A percentile compares a stretch with the other conserved stretches of the same genome.
Conservation (phyloP, 1,284 basidiomycete species). For the Somion occarium region DNA sequence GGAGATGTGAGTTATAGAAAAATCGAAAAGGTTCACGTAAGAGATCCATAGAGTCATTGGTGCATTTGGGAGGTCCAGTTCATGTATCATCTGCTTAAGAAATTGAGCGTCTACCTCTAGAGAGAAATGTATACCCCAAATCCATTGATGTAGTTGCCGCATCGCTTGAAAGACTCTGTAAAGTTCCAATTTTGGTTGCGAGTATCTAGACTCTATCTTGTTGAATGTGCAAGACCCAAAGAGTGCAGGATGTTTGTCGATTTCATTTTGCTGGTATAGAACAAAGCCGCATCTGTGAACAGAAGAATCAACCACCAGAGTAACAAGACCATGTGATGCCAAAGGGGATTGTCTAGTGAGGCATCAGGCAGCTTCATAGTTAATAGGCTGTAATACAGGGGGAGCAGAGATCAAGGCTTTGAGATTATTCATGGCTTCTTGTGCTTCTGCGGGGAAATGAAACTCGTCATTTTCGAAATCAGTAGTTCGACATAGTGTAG, state of each 20-base stretch:
- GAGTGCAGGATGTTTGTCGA: constrained; percentile 19
- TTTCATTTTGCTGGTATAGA: constrained; percentile 24
- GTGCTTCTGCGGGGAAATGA: constrained; percentile 14
- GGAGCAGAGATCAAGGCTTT: constrained; percentile 21
- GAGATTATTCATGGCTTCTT: constrained; percentile 22
- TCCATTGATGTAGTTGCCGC: constrained; percentile 24
- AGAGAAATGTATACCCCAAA: constrained; percentile 29
- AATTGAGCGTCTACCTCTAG: constrained; percentile 32
- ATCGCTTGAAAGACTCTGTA: constrained; percentile 31
- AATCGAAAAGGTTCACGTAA: constrained; percentile 28
- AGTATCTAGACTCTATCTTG: constrained; percentile 28
- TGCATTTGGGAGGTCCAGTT: constrained; percentile 30
- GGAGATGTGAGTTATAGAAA: constrained; percentile 27
- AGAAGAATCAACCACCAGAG: constrained; percentile 31
- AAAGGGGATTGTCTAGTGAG: too few species aligned
- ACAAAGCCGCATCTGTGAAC: constrained; percentile 28
- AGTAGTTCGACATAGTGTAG: too few species aligned
- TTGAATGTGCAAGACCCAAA: constrained; percentile 32
- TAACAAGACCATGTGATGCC: constrained; percentile 25
- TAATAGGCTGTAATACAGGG: constrained; percentile 25
- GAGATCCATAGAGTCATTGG: constrained; percentile 31
- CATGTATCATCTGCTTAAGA: constrained; percentile 30
- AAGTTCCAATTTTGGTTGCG: constrained; percentile 34
- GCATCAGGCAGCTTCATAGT: constrained; percentile 25
- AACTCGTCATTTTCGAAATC: too few species aligned